Percentiles rank a stretch among this genome's conserved stretches.
Evolutionary conservation across 2,329 filamentous ascomycete species (phyloP).

Genomic region (Aspergillus caelatus): DNA sequence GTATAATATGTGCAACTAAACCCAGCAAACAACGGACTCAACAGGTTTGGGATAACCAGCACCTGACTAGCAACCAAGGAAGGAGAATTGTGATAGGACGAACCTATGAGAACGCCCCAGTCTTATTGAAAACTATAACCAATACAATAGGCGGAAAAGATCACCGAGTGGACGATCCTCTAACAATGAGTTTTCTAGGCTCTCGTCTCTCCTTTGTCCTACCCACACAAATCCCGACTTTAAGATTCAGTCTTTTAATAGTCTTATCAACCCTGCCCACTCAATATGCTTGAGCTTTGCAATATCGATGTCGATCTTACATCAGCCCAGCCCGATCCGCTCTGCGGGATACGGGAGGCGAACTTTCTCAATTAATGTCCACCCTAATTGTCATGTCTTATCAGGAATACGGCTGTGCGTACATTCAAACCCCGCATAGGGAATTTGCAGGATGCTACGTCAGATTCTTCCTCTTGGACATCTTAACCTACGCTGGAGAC

Average conservation of each 20-base stretch:
- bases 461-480: neutral
- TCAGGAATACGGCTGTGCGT: neutral
- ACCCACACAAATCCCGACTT: neutral
- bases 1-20: neutral
- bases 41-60: neutral
- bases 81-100: constrained; percentile 3
- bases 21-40: constrained; percentile 1
- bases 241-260: neutral
- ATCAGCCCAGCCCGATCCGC: neutral
- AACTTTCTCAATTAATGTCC: neutral
- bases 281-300: neutral
- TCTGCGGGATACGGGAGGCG: neutral
- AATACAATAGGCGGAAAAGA: constrained; percentile 15
- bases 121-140: neutral
- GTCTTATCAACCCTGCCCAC: neutral
- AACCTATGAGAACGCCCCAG: neutral
- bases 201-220: neutral
- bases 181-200: neutral
- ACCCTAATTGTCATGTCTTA: neutral
- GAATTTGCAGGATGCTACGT: neutral
- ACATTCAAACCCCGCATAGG: neutral
- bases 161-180: constrained; percentile 7
- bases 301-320: neutral
- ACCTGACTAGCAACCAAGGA: constrained; percentile 1
- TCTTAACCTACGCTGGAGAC: no score